Evolutionary conservation across 441 rosid genomes (phyloP).

Genomic region (Eutrema salsugineum): DNA sequence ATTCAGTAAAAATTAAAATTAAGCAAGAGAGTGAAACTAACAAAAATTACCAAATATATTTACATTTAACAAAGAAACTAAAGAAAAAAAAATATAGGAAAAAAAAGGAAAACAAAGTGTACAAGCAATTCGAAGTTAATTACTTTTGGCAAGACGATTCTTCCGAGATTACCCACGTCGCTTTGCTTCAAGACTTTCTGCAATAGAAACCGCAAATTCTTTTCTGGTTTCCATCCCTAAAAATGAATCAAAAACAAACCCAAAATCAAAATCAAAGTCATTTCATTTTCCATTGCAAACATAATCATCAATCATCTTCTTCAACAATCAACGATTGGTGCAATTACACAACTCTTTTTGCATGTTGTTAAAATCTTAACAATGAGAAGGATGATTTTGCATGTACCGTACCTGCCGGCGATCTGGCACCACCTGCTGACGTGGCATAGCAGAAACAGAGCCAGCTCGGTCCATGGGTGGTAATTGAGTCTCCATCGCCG

Average conservation of each 20-base stretch:
- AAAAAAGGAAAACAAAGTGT: not conserved
- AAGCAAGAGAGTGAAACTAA: not conserved
- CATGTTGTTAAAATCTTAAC: not conserved
- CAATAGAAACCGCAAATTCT: conserved; percentile 85
- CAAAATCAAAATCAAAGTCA: not conserved
- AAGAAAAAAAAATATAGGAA: not conserved
- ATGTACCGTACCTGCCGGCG: conserved; percentile 58
- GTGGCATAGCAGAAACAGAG: conserved; percentile 27
- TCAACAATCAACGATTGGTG: not conserved
- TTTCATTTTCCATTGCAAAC: not conserved
- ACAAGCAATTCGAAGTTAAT: not conserved
- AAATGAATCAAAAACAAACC: not conserved
- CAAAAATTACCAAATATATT: not conserved
- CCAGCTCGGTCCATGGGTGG: conserved; percentile 14
- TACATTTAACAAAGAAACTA: not conserved
- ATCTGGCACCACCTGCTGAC: conserved; percentile 52
- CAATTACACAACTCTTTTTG: not conserved
- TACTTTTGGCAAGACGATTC: conserved; percentile 95
- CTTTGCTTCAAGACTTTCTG: conserved; percentile 98
- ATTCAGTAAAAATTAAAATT: not conserved
- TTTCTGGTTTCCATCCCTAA: conserved; percentile 54
- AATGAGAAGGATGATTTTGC: not conserved
- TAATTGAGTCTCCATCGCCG: conserved; percentile 33
- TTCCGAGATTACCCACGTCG: conserved; percentile 93
- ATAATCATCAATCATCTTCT: not conserved